Evolutionary conservation across 1,284 basidiomycete genomes (phyloP).

Genomic region (Pascua sp.): DNA sequence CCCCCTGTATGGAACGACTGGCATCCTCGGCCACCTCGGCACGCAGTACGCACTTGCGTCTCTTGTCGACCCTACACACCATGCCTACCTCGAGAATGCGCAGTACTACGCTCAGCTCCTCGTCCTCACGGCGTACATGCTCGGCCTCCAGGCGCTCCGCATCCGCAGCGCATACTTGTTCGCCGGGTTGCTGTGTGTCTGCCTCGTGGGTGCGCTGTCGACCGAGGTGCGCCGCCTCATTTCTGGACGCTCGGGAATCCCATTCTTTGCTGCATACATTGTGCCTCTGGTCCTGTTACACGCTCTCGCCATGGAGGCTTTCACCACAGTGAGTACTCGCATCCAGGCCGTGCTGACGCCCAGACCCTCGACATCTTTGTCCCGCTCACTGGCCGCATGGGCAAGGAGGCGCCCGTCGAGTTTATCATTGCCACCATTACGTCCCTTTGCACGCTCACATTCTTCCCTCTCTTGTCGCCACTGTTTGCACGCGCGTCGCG

Average conservation of each 20-base stretch:
- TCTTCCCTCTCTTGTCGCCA: conserved; percentile 60
- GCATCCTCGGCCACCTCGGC: conserved; percentile 52
- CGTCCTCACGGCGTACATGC: conserved; percentile 54
- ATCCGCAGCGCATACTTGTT: conserved; percentile 51
- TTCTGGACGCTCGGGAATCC: conserved; percentile 13
- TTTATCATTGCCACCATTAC: conserved; percentile 81
- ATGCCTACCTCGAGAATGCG: conserved; percentile 56
- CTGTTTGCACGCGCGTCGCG: conserved; percentile 68
- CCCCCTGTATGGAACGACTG: conserved; percentile 73
- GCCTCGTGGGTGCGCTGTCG: conserved; percentile 30
- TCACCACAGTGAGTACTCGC: conserved; percentile 56
- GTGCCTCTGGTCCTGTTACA: conserved; percentile 63
- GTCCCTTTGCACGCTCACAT: conserved; percentile 58
- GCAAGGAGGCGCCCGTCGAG: conserved; percentile 72
- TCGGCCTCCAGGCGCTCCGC: conserved; percentile 53
- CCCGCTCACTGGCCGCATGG: conserved; percentile 71
- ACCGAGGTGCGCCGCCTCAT: conserved; percentile 16
- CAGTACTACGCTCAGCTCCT: conserved; percentile 63
- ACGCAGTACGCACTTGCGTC: conserved; percentile 30
- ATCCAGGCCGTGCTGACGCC: not conserved
- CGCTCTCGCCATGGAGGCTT: conserved; percentile 65
- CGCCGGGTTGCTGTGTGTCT: conserved; percentile 27
- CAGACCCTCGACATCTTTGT: conserved; percentile 77
- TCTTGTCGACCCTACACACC: conserved; percentile 26
- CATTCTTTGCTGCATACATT: conserved; percentile 58